phyloP scores from a whole-genome alignment of 768 basidiomycete genomes.

The Sistotremastrum niveocremeum region DNA sequence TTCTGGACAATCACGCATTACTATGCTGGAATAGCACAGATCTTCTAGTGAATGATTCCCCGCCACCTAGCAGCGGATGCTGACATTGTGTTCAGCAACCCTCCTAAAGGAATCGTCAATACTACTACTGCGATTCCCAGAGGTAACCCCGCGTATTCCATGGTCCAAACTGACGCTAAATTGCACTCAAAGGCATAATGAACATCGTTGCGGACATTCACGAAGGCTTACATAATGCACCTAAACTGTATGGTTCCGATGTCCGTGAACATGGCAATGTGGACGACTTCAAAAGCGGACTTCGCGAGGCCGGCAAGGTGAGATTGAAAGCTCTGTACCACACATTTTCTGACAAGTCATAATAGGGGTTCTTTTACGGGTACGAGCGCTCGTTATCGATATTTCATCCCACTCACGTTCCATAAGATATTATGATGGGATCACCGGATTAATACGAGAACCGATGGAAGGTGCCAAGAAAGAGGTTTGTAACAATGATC shows the following conservation, averaged over 20 bases:
- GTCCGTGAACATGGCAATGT: constrained; percentile 28
- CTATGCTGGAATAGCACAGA: constrained; percentile 30
- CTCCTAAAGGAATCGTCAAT: constrained; percentile 30
- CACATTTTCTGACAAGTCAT: not conserved
- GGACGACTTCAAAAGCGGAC: constrained; percentile 27
- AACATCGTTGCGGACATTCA: constrained; percentile 28
- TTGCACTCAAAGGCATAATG: constrained; percentile 22
- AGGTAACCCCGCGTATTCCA: constrained; percentile 15
- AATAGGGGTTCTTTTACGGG: not conserved
- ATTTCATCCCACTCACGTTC: constrained; percentile 6
- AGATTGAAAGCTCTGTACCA: not conserved
- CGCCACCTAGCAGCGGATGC: not conserved
- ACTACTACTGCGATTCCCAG: constrained; percentile 34
- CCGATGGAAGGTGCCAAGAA: constrained; percentile 24
- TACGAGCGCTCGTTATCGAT: not conserved
- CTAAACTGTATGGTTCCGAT: constrained; percentile 28
- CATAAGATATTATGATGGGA: constrained; percentile 25
- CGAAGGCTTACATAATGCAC: constrained; percentile 31
- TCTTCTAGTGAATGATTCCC: constrained; percentile 26
- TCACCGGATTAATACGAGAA: constrained; percentile 25
- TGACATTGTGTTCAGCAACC: constrained; percentile 16
- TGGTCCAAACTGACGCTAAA: not conserved
- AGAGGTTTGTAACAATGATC: constrained; percentile 14
- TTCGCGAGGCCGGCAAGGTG: constrained; percentile 37
- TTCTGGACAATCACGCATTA: constrained; percentile 39